Conservation (phyloP, 352 stramenopile genomes). For the Globisporangium spiculum region DNA sequence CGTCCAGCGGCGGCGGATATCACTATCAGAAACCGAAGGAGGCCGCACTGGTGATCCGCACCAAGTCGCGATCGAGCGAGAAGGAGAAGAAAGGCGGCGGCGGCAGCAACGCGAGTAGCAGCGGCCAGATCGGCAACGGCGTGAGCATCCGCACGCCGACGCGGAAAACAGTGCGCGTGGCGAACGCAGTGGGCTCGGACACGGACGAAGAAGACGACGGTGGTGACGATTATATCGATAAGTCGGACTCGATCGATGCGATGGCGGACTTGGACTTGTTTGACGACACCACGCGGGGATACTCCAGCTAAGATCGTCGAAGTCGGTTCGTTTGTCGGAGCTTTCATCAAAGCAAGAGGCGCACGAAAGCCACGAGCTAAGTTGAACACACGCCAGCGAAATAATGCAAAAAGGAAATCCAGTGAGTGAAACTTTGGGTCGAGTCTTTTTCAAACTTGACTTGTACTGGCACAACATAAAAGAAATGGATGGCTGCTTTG, state of each 20-base stretch:
- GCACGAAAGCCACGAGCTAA: neutral
- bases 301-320: neutral
- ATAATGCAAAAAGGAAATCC: slow-evolving; percentile 1
- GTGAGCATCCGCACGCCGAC: slow-evolving; percentile 54
- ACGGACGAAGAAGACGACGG: slow-evolving; percentile 74
- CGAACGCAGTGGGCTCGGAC: slow-evolving; percentile 38
- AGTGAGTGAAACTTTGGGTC: neutral
- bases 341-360: neutral
- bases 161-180: slow-evolving; percentile 10
- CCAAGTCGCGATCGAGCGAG: slow-evolving; percentile 59
- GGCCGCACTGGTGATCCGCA: slow-evolving; percentile 74
- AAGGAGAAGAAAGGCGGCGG: slow-evolving; percentile 41
- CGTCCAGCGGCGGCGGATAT: slow-evolving; percentile 27
- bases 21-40: slow-evolving; percentile 77
- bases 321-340: neutral
- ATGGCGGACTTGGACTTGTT: slow-evolving; percentile 15
- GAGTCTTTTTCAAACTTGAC: neutral
- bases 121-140: slow-evolving; percentile 23
- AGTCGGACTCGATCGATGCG: slow-evolving; percentile 22
- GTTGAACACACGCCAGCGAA: neutral
- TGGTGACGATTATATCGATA: slow-evolving; percentile 33
- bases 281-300: slow-evolving; percentile 1
- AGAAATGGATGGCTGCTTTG: neutral
- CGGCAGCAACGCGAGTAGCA: slow-evolving; percentile 52
- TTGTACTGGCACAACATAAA: neutral